Percentiles rank a stretch among this genome's conserved stretches.
phyloP scores from a whole-genome alignment of 768 basidiomycete species.

The Phallus indusiatus region DNA sequence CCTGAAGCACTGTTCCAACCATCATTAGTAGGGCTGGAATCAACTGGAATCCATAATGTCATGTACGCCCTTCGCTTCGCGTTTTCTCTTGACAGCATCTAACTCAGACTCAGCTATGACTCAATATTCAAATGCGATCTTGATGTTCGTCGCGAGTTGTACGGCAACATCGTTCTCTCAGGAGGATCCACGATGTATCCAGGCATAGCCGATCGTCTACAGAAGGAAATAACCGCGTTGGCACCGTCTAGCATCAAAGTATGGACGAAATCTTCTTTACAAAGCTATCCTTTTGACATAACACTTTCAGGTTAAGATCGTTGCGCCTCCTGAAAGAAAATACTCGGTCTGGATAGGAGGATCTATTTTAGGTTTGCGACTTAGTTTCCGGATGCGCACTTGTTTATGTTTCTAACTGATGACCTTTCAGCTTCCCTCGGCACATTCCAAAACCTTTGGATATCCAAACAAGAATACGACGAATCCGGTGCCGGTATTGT shows the following conservation, averaged over 20 bases:
- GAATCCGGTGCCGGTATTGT: conserved; percentile 45
- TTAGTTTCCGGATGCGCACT: neutral
- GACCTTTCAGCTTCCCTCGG: conserved; percentile 39
- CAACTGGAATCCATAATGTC: conserved; percentile 75
- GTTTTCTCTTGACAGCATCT: neutral
- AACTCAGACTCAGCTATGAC: conserved; percentile 36
- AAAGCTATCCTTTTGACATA: conserved; percentile 8
- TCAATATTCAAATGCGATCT: conserved; percentile 72
- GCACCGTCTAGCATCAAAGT: conserved; percentile 61
- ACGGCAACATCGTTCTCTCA: conserved; percentile 53
- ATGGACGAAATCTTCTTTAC: too few relatives aligned
- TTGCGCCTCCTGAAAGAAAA: conserved; percentile 60
- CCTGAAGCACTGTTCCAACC: conserved; percentile 95
- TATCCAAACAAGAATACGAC: conserved; percentile 52
- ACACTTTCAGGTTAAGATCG: conserved; percentile 41
- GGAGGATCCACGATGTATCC: conserved; percentile 57
- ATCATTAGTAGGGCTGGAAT: conserved; percentile 72
- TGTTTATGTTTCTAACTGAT: conserved; percentile 1
- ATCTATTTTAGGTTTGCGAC: conserved; percentile 26
- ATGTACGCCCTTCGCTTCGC: conserved; percentile 35
- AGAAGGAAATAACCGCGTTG: conserved; percentile 60
- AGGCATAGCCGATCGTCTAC: conserved; percentile 60
- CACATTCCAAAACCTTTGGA: conserved; percentile 66
- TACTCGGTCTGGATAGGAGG: conserved; percentile 59
- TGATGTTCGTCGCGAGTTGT: conserved; percentile 46